Evolutionary conservation across 129 eudicot genomes (phyloP).

Genomic region (Arctium lappa): DNA sequence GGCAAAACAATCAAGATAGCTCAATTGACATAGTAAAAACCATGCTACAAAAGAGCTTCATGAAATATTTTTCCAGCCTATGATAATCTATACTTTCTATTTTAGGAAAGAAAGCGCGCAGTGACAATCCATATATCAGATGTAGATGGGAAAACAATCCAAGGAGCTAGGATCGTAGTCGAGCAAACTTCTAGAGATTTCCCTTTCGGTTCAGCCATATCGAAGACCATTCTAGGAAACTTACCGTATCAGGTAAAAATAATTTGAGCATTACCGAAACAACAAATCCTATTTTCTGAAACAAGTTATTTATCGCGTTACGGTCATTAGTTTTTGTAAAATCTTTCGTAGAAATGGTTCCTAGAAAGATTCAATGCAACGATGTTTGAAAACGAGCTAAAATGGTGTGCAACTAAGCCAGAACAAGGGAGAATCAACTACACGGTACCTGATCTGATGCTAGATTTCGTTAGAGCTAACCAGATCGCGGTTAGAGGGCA

Average conservation of each 20-base stretch:
- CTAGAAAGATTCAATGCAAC: slow-evolving; percentile 58
- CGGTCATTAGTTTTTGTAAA: neutral
- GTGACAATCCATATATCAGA: slow-evolving; percentile 53
- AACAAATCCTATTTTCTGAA: neutral
- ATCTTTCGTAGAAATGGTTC: slow-evolving; percentile 48
- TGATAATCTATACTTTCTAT: neutral
- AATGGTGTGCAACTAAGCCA: slow-evolving; percentile 57
- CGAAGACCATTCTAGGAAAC: slow-evolving; percentile 51
- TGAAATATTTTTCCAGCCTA: neutral
- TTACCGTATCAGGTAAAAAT: slow-evolving; percentile 45
- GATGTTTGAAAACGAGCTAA: slow-evolving; percentile 69
- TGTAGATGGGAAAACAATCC: slow-evolving; percentile 34
- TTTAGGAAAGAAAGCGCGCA: slow-evolving; percentile 55
- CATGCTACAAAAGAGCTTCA: neutral
- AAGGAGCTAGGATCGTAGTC: slow-evolving; percentile 40
- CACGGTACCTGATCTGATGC: slow-evolving; percentile 51
- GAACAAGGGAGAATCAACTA: slow-evolving; percentile 45
- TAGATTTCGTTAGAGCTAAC: slow-evolving; percentile 48
- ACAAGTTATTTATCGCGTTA: neutral
- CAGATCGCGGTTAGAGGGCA: slow-evolving; percentile 50
- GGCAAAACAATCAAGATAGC: slow-evolving; percentile 40
- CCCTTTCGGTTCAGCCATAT: slow-evolving; percentile 65
- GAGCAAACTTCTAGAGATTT: slow-evolving; percentile 54
- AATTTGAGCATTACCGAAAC: neutral
- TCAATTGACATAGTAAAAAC: slow-evolving; percentile 33